These are phyloP conservation scores for Fusarium virguliforme DNA, from an alignment of 2,329 filamentous ascomycete genomes.

Conservation along the genomic window DNA sequence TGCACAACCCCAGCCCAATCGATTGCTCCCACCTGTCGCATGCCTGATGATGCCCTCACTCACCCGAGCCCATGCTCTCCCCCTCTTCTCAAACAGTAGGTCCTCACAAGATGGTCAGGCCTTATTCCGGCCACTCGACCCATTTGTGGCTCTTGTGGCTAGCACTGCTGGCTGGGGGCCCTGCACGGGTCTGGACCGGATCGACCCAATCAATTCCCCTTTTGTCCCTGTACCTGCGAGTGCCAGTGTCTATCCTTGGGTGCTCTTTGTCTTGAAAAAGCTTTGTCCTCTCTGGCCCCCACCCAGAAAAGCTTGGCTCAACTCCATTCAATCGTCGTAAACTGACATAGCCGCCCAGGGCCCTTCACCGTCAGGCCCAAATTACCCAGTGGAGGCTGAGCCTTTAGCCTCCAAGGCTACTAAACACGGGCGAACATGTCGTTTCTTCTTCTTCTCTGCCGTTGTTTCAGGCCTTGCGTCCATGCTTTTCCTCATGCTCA, in stretches of 20 bases:
- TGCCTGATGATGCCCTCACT: slow-evolving; percentile 39
- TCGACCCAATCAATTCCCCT: slow-evolving; percentile 38
- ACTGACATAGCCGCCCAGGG: slow-evolving; percentile 35
- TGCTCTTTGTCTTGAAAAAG: too few species aligned
- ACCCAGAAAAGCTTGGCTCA: slow-evolving; percentile 34
- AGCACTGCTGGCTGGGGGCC: background rate
- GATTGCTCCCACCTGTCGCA: slow-evolving; percentile 26
- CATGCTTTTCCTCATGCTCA: slow-evolving; percentile 6
- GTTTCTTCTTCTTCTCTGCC: slow-evolving; percentile 28
- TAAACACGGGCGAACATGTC: slow-evolving; percentile 26
- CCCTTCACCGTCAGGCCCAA: slow-evolving; percentile 16
- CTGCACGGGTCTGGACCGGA: slow-evolving; percentile 37
- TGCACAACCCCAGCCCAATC: slow-evolving; percentile 30
- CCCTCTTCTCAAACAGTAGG: slow-evolving; percentile 1
- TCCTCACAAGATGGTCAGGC: slow-evolving; percentile 19
- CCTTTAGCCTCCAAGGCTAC: slow-evolving; percentile 21
- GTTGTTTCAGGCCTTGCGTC: slow-evolving; percentile 13
- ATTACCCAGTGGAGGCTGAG: slow-evolving; percentile 29
- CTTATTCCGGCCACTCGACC: slow-evolving; percentile 29
- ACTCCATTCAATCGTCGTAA: slow-evolving; percentile 19
- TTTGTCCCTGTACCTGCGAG: slow-evolving; percentile 16
- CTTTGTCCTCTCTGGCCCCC: too few species aligned
- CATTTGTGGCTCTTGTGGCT: slow-evolving; percentile 22
- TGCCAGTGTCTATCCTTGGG: too few species aligned
- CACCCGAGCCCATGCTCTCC: slow-evolving; percentile 17